Evolutionary conservation across 2,329 filamentous ascomycete species (phyloP), one percentile per base, ranked within the genome.

Genomic region (Cercospora sp.): DNA sequence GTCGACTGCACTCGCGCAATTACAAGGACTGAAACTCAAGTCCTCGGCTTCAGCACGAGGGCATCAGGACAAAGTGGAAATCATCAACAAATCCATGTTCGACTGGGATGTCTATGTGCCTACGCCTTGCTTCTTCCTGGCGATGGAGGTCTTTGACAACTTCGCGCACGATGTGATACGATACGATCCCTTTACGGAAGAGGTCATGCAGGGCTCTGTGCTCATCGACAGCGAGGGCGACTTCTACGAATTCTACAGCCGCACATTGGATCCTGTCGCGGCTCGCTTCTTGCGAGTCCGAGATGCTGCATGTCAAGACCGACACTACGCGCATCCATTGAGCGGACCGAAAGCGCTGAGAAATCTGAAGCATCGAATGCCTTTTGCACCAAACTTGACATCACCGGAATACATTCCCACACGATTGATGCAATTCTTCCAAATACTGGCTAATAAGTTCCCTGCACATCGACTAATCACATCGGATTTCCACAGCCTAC

Each of bases 111-210:
- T 88, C 58, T 92, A 91, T 73, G 92, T 97, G n/a, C 90, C 93
- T 8, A 91, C 90, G 2, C 95, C 94, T 0, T 98, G 95, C 83
- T 99, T 97, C 85, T 98, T 99, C 84, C 87, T 99, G 51, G 95
- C 94, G 55, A 91, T 99, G 81, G 95, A 99, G 81, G 95, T 99
- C 72, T 97, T 97, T 77, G 95, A 99, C 84, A 99, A 99, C 82
- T 98, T 99, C 78, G 90, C 93, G 40, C 96, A 99, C 82, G 95
- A 99, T 82, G 87, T 90, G 68, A 89, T 99, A 70, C 94, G 96
- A 71, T 99, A 98, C 82, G 91, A 98, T 80, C 85, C 90, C 10
- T 81, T 85, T 68, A 96, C 93, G 10, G 91, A 93, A 78, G 84
- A 90, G 72, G 91, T 94, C 0, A 86, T 97, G 64, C 96, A 99